Percentiles rank a stretch among this genome's conserved stretches.
phyloP scores from a whole-genome alignment of 345 rosid species.

The Noccaea caerulescens region DNA sequence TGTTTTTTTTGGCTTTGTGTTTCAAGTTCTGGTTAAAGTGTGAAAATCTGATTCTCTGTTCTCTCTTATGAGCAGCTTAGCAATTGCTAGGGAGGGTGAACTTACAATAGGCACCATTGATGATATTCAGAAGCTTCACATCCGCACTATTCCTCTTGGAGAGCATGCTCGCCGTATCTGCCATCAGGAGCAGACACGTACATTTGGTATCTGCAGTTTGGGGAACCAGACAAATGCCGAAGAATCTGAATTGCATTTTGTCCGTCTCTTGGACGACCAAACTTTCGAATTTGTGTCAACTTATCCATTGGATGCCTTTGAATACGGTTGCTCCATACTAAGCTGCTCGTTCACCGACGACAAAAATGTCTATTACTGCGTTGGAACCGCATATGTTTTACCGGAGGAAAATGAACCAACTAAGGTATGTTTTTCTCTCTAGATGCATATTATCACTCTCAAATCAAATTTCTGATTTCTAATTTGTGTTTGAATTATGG shows the following conservation, averaged over 20 bases:
- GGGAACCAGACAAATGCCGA: constrained; percentile 78
- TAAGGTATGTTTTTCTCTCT: constrained; percentile 57
- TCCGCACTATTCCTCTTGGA: constrained; percentile 95
- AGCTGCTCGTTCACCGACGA: constrained; percentile 95
- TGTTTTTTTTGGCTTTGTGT: constrained; percentile 29
- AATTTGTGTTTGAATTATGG: not conserved
- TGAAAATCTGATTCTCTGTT: constrained; percentile 34
- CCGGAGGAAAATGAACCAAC: constrained; percentile 97
- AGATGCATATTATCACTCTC: constrained; percentile 8
- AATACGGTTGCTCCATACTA: constrained; percentile 88
- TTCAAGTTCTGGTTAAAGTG: constrained; percentile 7
- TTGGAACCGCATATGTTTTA: constrained; percentile 96
- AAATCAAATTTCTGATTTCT: not conserved
- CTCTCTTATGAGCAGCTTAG: constrained; percentile 64
- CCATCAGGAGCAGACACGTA: constrained; percentile 96
- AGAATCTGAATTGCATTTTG: constrained; percentile 79
- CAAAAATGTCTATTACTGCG: constrained; percentile 82
- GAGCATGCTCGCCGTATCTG: constrained; percentile 97
- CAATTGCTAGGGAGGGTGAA: constrained; percentile 97
- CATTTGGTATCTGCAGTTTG: constrained; percentile 89
- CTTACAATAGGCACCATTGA: constrained; percentile 98
- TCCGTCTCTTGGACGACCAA: constrained; percentile 92
- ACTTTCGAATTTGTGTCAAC: constrained; percentile 83
- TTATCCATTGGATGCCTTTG: constrained; percentile 84
- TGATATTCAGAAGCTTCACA: constrained; percentile 99